Evolutionary conservation across 2,329 filamentous ascomycete species (phyloP).

Genomic region (Camillea tinctor): DNA sequence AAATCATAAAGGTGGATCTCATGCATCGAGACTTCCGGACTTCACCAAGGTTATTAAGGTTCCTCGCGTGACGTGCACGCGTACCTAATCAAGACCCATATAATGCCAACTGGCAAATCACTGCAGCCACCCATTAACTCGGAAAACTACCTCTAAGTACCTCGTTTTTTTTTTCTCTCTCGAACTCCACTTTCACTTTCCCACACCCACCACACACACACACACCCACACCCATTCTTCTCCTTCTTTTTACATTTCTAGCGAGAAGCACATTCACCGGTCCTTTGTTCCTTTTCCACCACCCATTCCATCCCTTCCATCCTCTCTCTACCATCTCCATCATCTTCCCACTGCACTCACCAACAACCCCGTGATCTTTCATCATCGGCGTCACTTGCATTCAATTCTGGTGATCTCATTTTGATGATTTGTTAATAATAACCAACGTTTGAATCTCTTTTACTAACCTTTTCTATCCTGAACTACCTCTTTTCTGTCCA

Average conservation of each 20-base stretch:
- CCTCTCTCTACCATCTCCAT: too few relatives aligned
- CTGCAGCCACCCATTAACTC: neutral
- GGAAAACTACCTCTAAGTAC: neutral
- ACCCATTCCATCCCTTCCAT: neutral
- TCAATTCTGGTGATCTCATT: neutral
- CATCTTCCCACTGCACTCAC: neutral
- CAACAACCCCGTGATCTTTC: neutral
- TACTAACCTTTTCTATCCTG: neutral
- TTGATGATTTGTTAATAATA: neutral
- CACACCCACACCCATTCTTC: conserved; percentile 6
- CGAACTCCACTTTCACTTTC: neutral
- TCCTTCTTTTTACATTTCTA: conserved; percentile 2
- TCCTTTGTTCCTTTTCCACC: neutral
- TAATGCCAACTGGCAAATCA: neutral
- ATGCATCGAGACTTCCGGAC: neutral
- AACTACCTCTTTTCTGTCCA: neutral
- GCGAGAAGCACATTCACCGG: neutral
- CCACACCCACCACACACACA: conserved; percentile 1
- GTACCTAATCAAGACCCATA: neutral
- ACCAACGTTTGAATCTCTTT: neutral
- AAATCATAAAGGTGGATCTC: too few relatives aligned
- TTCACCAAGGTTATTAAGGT: too few relatives aligned
- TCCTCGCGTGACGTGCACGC: neutral
- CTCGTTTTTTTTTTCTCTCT: neutral
- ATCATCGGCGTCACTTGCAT: neutral